A percentile compares a stretch with the other conserved stretches of the same genome.
Evolutionary conservation across 1,284 basidiomycete genomes (phyloP).

Genomic region (Vanrija pseudolonga): DNA sequence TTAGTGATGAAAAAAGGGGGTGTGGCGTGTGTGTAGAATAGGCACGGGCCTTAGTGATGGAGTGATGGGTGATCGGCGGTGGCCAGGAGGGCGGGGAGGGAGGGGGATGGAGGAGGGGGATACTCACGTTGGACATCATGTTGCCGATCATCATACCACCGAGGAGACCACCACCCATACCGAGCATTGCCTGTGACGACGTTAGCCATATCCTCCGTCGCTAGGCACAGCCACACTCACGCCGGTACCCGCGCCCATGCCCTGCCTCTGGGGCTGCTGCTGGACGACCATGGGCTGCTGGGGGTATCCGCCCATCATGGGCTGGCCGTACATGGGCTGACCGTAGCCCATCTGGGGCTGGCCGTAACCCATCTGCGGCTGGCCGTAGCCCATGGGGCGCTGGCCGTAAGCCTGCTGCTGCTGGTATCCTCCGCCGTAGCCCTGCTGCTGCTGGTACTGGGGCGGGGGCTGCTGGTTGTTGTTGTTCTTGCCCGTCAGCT

Average conservation of each 20-base stretch:
- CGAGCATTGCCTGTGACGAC: slow-evolving; percentile 28
- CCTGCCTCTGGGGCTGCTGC: slow-evolving; percentile 20
- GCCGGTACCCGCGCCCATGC: slow-evolving; percentile 39
- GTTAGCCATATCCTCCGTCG: not conserved
- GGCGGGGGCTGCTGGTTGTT: slow-evolving; percentile 7
- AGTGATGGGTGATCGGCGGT: no score
- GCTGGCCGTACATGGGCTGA: slow-evolving; percentile 6
- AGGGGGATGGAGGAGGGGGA: not conserved
- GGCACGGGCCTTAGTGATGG: no score
- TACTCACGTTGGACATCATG: slow-evolving; percentile 38
- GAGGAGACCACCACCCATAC: slow-evolving; percentile 44
- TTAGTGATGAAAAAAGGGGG: not conserved
- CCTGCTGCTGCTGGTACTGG: slow-evolving; percentile 22
- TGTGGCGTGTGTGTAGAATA: no score
- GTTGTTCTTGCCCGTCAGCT: slow-evolving; percentile 30
- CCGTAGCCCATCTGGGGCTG: slow-evolving; percentile 20
- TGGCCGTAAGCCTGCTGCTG: slow-evolving; percentile 25
- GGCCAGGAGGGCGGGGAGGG: not conserved
- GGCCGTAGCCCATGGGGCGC: slow-evolving; percentile 15
- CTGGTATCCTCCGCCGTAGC: slow-evolving; percentile 23
- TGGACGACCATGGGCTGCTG: slow-evolving; percentile 22
- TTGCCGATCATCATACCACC: slow-evolving; percentile 48
- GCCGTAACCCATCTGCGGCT: slow-evolving; percentile 12
- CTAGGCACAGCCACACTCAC: slow-evolving; percentile 13
- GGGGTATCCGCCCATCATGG: slow-evolving; percentile 13